Base-by-base conservation (phyloP, 1,139 yeast genomes). In the Saccharomycopsis crataegensis region DNA sequence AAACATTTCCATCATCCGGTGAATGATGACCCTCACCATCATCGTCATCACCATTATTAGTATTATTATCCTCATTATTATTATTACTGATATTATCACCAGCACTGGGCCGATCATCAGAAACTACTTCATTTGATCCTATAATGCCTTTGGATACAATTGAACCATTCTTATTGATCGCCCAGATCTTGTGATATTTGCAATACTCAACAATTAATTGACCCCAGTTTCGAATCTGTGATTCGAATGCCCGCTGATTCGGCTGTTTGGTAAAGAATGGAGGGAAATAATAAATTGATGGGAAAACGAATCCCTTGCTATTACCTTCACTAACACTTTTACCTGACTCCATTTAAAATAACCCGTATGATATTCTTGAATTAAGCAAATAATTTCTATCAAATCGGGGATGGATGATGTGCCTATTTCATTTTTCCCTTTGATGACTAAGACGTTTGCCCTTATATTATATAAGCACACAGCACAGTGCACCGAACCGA, bases 261-360 rank as follows among this genome's bases (percentile, higher is more conserved):
- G 94, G 90, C 67, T 93, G 99, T 57, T 81, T 76, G 6, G 98
- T 93, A 70, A 84, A 93, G 62, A 93, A 79, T 0, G 99, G 99
- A 7, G 97, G 97, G 67, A 89, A 93, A 45, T 83, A 74, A 67
- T 89, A 88, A 44, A 91, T 86, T 50, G 82, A 74, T 7, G 96
- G 96, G 62, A 82, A 83, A 53, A 66, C 61, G 38, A 57, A 61
- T 22, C 9, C n/a, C 28, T 22, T 22, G 28, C 28, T 22, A 22
- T 22, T 22, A 22, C 28, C 28, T 22, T 22, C 42, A 38, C 16
- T 38, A 7, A 16, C 16, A n/a, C 7, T 38, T n/a, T 16, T n/a
- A 38, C 14, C 3, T 3, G 42, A 38, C 3, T 22, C 28, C n/a
- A 38, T n/a, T 38, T 38, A 6, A 16, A 38, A 4, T n/a, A 38